Conservation (phyloP, 805 yeast genomes). For the Pichia kluyveri region DNA sequence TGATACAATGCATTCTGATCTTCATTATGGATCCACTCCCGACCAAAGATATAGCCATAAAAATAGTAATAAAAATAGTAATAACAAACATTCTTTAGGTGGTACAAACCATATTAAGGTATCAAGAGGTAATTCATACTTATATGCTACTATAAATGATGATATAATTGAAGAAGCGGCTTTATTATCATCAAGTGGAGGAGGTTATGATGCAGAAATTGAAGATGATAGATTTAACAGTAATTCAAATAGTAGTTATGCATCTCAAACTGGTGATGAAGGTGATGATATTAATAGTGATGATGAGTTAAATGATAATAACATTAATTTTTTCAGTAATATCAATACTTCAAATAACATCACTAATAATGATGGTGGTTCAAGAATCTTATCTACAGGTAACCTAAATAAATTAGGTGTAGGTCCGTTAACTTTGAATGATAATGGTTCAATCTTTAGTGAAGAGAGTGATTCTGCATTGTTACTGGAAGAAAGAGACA, state of each 20-base stretch:
- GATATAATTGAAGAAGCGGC: conserved; percentile 34
- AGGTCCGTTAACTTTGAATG: background rate
- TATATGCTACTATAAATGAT: conserved; percentile 9
- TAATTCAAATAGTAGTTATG: background rate
- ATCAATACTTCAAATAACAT: background rate
- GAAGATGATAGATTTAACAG: conserved; percentile 2
- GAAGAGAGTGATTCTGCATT: conserved; percentile 8
- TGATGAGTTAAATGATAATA: background rate
- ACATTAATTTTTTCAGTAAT: background rate
- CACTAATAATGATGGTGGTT: background rate
- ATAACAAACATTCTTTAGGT: background rate
- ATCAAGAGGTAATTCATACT: conserved; percentile 2
- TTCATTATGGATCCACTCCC: background rate
- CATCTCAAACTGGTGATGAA: conserved; percentile 8
- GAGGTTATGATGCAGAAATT: conserved; percentile 18
- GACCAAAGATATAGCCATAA: background rate
- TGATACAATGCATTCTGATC: background rate
- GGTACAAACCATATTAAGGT: background rate
- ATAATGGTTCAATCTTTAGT: conserved; percentile 1
- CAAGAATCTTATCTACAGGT: no score
- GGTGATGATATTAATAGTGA: conserved; percentile 15
- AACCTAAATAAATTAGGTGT: no score
- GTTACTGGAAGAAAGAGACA: conserved; percentile 9
- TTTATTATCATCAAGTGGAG: conserved; percentile 17
- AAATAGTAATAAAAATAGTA: no score